Percentiles rank a stretch among this genome's conserved stretches.
These are phyloP conservation scores for Moricandia arvensis DNA, from an alignment of 345 rosid genomes.

Conservation along the genomic window DNA sequence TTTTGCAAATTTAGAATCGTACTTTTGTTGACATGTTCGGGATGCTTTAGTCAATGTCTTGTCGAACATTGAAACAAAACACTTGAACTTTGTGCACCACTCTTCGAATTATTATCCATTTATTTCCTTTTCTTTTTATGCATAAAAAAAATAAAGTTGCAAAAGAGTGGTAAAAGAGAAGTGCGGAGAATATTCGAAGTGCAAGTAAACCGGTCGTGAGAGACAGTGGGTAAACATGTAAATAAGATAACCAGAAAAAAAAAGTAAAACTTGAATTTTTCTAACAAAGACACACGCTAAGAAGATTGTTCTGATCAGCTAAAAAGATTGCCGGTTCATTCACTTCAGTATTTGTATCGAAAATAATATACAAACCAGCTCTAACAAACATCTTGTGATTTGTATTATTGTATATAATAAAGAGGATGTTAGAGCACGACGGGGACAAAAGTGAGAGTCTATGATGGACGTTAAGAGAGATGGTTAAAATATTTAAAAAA, in stretches of 20 bases:
- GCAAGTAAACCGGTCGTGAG: conserved; percentile 20
- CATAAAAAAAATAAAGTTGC: conserved; percentile 14
- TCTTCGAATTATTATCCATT: conserved; percentile 11
- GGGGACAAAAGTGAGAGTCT: conserved; percentile 37
- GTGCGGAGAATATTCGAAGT: conserved; percentile 35
- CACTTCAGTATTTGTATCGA: background rate
- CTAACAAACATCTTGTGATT: background rate
- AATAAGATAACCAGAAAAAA: conserved; percentile 19
- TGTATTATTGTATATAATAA: background rate
- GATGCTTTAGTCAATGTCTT: conserved; percentile 31
- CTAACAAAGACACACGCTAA: background rate
- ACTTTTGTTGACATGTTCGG: conserved; percentile 30
- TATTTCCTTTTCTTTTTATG: background rate
- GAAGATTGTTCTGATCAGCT: background rate
- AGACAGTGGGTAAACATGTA: conserved; percentile 30
- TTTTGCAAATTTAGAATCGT: conserved; percentile 21
- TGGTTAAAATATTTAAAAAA: background rate
- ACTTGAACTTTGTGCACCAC: conserved; percentile 40
- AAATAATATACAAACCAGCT: background rate
- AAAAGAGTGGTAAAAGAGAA: conserved; percentile 32
- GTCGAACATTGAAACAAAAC: conserved; percentile 29
- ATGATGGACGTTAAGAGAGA: conserved; percentile 14
- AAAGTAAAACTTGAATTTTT: conserved; percentile 4
- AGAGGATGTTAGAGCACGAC: conserved; percentile 25
- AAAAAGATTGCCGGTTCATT: conserved; percentile 21